A percentile compares a stretch with the other conserved stretches of the same genome.
Evolutionary conservation across 768 basidiomycete species (phyloP).

Genomic region (Lactarius hengduanensis): DNA sequence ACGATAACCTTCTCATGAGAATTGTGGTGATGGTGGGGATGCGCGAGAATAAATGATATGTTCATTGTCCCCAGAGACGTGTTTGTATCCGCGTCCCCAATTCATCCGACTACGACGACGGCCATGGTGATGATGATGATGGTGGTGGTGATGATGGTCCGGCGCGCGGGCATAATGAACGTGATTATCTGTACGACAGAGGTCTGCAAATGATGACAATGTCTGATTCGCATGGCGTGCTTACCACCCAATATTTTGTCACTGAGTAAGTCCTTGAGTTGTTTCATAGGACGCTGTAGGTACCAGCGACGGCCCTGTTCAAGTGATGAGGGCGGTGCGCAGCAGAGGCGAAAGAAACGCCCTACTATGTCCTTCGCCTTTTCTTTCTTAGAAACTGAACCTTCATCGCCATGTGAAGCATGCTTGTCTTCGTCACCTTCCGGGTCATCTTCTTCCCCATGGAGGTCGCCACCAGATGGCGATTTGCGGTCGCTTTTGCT

Average conservation of each 20-base stretch:
- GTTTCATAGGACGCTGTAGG: conserved; percentile 26
- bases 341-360: neutral
- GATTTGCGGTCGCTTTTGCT: conserved; percentile 1
- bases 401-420: conserved; percentile 5
- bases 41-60: conserved; percentile 5
- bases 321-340: neutral
- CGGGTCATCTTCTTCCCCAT: neutral
- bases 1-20: conserved; percentile 2
- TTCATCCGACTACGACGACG: neutral
- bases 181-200: conserved; percentile 3
- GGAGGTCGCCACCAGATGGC: neutral
- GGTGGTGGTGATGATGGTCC: conserved; percentile 11
- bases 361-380: conserved; percentile 18
- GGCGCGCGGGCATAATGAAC: conserved; percentile 11
- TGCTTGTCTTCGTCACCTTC: neutral
- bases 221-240: neutral
- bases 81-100: neutral
- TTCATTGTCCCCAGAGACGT: conserved; percentile 2
- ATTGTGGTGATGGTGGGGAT: conserved; percentile 16
- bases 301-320: conserved; percentile 28
- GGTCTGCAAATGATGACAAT: neutral
- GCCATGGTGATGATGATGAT: conserved; percentile 20
- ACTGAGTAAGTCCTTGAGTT: conserved; percentile 27
- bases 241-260: conserved; percentile 13
- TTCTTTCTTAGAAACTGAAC: conserved; percentile 9